phyloP scores from a whole-genome alignment of 139 green algal species.

The Micromonas commoda region DNA sequence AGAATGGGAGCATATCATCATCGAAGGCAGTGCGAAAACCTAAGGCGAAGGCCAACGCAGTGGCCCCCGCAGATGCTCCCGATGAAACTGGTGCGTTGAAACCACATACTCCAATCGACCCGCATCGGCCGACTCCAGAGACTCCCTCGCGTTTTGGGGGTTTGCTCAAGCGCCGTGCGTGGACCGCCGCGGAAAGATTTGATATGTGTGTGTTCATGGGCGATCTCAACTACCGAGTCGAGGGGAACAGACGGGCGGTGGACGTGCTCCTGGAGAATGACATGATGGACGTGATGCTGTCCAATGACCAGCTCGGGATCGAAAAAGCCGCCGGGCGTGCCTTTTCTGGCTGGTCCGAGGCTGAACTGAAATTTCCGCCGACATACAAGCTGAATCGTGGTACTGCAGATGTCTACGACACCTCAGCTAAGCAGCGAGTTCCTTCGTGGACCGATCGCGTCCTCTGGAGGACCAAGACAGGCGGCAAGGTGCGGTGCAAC shows the following conservation, averaged over 20 bases:
- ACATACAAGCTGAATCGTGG: slow-evolving; percentile 37
- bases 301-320: slow-evolving; percentile 36
- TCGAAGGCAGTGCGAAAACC: too few relatives aligned
- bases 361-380: slow-evolving; percentile 18
- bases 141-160: not conserved
- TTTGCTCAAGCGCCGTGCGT: not conserved
- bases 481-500: not conserved
- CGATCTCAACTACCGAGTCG: slow-evolving; percentile 37
- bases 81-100: not conserved
- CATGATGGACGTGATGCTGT: slow-evolving; percentile 27
- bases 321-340: not conserved
- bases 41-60: too few relatives aligned
- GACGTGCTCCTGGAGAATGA: slow-evolving; percentile 16
- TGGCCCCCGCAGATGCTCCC: too few relatives aligned
- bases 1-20: too few relatives aligned
- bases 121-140: not conserved
- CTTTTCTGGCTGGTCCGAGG: slow-evolving; percentile 24
- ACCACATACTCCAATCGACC: slow-evolving; percentile 10
- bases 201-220: slow-evolving; percentile 30
- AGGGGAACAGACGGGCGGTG: slow-evolving; percentile 25
- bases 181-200: not conserved
- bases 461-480: not conserved
- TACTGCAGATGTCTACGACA: slow-evolving; percentile 29
- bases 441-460: slow-evolving; percentile 34
- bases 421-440: slow-evolving; percentile 19